A percentile compares a stretch with the other conserved stretches of the same genome.
These are phyloP conservation scores for Chaetomium sp. DNA, from an alignment of 2,329 filamentous ascomycete species.

Conservation along the genomic window DNA sequence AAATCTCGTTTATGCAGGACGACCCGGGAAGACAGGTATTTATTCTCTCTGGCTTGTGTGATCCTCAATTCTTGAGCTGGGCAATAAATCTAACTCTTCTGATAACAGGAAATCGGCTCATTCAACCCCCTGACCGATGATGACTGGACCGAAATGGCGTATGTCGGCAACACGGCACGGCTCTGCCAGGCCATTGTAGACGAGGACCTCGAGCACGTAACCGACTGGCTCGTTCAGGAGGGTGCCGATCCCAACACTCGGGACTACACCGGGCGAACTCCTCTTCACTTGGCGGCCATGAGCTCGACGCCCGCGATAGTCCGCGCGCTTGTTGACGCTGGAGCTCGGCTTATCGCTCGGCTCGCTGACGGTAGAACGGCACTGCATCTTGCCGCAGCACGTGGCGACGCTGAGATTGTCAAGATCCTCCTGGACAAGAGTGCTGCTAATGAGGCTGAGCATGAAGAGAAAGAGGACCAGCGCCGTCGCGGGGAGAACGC, in stretches of 20 bases:
- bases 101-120: conserved; percentile 43
- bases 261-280: conserved; percentile 72
- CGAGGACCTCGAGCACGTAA: conserved; percentile 61
- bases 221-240: conserved; percentile 63
- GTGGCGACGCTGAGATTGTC: conserved; percentile 63
- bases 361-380: conserved; percentile 75
- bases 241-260: conserved; percentile 64
- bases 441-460: conserved; percentile 62
- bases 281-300: conserved; percentile 69
- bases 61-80: neutral
- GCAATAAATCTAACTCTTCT: too few relatives aligned
- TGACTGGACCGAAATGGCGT: conserved; percentile 90
- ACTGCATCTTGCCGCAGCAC: conserved; percentile 71
- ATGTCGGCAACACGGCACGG: conserved; percentile 69
- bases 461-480: conserved; percentile 51
- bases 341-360: conserved; percentile 65
- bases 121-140: conserved; percentile 77
- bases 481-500: conserved; percentile 32
- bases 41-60: neutral
- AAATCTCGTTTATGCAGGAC: conserved; percentile 68
- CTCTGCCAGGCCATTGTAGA: conserved; percentile 79
- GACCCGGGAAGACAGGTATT: conserved; percentile 66
- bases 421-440: conserved; percentile 68
- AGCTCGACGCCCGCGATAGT: conserved; percentile 65
- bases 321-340: conserved; percentile 61